A percentile compares a stretch with the other conserved stretches of the same genome.
Evolutionary conservation across 208 protist species (phyloP).

Genomic region (Novymonas esmeraldas): DNA sequence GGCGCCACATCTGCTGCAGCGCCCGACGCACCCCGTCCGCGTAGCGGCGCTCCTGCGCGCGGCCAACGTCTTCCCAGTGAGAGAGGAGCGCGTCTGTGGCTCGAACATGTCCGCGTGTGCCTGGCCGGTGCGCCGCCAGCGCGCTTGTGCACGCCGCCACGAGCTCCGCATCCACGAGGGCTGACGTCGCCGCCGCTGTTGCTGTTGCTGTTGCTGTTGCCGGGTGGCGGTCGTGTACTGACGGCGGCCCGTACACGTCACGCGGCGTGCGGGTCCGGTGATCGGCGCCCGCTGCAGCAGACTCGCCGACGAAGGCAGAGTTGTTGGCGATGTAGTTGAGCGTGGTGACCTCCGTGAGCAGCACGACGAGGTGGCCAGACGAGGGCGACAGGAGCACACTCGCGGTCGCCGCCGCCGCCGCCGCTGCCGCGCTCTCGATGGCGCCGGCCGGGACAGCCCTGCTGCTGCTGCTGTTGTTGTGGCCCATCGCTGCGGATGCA

Average conservation of each 20-base stretch:
- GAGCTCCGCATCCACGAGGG: slow-evolving; percentile 5
- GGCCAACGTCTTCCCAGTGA: slow-evolving; percentile 39
- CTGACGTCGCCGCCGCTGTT: neutral
- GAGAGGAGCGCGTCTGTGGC: slow-evolving; percentile 42
- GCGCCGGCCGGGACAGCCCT: slow-evolving; percentile 15
- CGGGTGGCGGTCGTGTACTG: slow-evolving; percentile 18
- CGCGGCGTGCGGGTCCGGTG: slow-evolving; percentile 8
- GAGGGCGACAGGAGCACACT: slow-evolving; percentile 40
- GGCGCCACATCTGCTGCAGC: slow-evolving; percentile 15
- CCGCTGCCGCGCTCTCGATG: slow-evolving; percentile 15
- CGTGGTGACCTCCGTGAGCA: slow-evolving; percentile 74
- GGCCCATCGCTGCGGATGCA: neutral
- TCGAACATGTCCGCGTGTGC: slow-evolving; percentile 49
- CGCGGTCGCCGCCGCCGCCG: slow-evolving; percentile 21
- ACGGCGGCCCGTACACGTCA: slow-evolving; percentile 28
- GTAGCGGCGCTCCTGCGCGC: slow-evolving; percentile 40
- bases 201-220: slow-evolving; percentile 1
- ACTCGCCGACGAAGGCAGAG: slow-evolving; percentile 13
- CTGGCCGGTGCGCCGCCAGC: slow-evolving; percentile 29
- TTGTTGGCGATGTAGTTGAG: slow-evolving; percentile 67
- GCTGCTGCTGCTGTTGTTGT: neutral
- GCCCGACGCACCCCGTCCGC: slow-evolving; percentile 23
- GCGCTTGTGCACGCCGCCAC: slow-evolving; percentile 17
- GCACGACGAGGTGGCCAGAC: slow-evolving; percentile 60
- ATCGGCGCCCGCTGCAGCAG: neutral